Evolutionary conservation across 495 filamentous ascomycete genomes (phyloP).

Genomic region (Usnea hakonensis): DNA sequence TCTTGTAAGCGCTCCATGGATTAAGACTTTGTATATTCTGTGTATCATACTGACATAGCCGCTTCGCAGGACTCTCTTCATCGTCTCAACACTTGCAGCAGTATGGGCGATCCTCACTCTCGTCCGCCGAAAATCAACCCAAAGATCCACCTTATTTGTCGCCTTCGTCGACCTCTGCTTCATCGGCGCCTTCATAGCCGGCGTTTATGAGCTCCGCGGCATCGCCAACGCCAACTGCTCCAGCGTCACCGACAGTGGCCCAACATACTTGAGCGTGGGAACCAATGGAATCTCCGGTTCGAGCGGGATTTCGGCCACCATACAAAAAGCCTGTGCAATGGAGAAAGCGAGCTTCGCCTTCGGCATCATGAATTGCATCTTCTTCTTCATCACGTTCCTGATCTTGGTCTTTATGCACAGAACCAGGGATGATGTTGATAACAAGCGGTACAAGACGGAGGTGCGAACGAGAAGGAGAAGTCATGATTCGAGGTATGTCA

Average conservation of each 20-base stretch:
- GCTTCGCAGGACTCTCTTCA: conserved; percentile 64
- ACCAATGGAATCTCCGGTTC: conserved; percentile 46
- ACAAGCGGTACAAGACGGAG: conserved; percentile 38
- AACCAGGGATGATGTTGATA: conserved; percentile 27
- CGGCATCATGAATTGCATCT: conserved; percentile 77
- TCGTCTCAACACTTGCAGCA: conserved; percentile 68
- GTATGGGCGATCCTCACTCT: conserved; percentile 78
- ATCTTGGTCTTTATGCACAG: conserved; percentile 53
- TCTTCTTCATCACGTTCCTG: conserved; percentile 68
- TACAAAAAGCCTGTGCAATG: conserved; percentile 78
- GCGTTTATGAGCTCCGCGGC: conserved; percentile 65
- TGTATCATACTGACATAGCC: not conserved
- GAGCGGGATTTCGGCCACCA: conserved; percentile 36
- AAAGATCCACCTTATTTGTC: conserved; percentile 65
- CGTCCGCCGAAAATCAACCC: conserved; percentile 67
- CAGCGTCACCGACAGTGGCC: conserved; percentile 37
- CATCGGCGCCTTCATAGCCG: conserved; percentile 81
- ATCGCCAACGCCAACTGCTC: conserved; percentile 62
- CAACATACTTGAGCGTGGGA: conserved; percentile 52
- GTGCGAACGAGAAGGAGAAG: conserved; percentile 35
- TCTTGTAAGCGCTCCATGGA: conserved; percentile 42
- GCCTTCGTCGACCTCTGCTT: conserved; percentile 72
- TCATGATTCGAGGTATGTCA: conserved; percentile 29
- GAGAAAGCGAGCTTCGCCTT: conserved; percentile 80
- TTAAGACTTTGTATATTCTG: not conserved